Evolutionary conservation across 768 basidiomycete species (phyloP), one percentile per base, ranked within the genome.

Genomic region (Agrocybe praecox): DNA sequence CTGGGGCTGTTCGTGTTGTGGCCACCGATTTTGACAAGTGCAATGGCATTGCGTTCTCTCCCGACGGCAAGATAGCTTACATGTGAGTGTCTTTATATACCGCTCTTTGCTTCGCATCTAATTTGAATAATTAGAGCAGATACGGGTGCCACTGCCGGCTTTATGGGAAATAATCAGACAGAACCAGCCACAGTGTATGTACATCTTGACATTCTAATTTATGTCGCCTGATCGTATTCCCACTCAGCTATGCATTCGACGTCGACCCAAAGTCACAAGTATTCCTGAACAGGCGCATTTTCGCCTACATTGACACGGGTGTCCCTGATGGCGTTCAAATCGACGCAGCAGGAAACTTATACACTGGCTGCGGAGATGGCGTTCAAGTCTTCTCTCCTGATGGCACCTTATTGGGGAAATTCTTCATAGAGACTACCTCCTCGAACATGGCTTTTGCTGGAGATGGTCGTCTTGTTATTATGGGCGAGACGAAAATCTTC

Each of bases 21-120:
- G 90, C 92, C 2, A 87, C 89, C 59, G 87, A 85, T n/a, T 88
- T 93, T 64, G 79, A 81, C 56, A 81, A 81, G 60, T 81, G 80
- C 44, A 94, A 93, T 64, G 92, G 90, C 1, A 81, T 93, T 50
- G 87, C 88, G 0, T 87, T 92, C 67, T 81, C 80, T n/a, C 71
- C 75, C 1, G 84, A 88, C 59, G 88, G 89, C 9, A 80, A 70
- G 48, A 81, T 74, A 8, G 89, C 84, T 2, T 93, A 87, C 65
- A 75, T 92, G 89, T 77, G 61, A 19, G 72, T 67, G 1, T 15
- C 4, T 46, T 44, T 42, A 17, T 17, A 10, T 40, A 26, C n/a
- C 19, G 51, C 11, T 50, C 32, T 18, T 14, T 19, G 22, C 7
- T 19, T 19, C 18, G 18, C 21, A n/a, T 26, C 42, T 17, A 44